Percentiles rank a stretch among this genome's conserved stretches.
Evolutionary conservation across 2,329 filamentous ascomycete species (phyloP).

Genomic region (Ascochyta clinopodiicola): DNA sequence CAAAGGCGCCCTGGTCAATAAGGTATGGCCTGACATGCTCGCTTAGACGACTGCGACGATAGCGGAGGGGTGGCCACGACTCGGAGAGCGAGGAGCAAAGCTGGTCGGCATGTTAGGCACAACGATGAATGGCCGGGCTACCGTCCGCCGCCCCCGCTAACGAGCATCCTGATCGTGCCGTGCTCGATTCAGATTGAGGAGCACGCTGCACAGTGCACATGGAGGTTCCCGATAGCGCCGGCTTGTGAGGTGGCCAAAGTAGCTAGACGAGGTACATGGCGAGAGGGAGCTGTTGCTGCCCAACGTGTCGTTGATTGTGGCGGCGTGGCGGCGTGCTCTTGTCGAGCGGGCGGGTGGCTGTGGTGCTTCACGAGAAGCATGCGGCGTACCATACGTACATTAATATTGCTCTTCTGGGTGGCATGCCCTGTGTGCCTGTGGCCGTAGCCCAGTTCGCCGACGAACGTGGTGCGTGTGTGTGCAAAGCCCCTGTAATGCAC

Average conservation of each 20-base stretch:
- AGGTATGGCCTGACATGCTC: conserved; percentile 15
- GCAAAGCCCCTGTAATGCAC: conserved; percentile 23
- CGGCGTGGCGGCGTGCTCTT: neutral
- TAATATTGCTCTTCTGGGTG: neutral
- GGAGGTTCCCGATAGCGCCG: conserved; percentile 16
- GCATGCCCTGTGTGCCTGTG: neutral
- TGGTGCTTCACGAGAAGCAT: conserved; percentile 5
- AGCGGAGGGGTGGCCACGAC: conserved; percentile 9
- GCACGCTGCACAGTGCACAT: conserved; percentile 10
- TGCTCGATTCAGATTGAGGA: conserved; percentile 14
- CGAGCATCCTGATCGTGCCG: conserved; percentile 18
- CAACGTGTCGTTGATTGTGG: conserved; percentile 3
- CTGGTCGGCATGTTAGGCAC: conserved; percentile 4
- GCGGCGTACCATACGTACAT: no score
- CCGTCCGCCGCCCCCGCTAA: conserved; percentile 17
- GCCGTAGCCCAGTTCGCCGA: neutral
- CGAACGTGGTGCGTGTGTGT: conserved; percentile 17
- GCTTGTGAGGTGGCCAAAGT: neutral
- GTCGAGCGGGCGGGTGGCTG: neutral
- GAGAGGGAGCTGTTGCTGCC: conserved; percentile 1
- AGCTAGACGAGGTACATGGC: conserved; percentile 7
- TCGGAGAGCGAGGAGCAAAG: conserved; percentile 5
- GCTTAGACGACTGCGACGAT: conserved; percentile 6
- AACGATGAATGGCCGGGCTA: conserved; percentile 15
- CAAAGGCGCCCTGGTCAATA: neutral